Evolutionary conservation across 164 flowering plant species (phyloP), one percentile per base, ranked within the genome.

Genomic region (Dillenia turbinata): DNA sequence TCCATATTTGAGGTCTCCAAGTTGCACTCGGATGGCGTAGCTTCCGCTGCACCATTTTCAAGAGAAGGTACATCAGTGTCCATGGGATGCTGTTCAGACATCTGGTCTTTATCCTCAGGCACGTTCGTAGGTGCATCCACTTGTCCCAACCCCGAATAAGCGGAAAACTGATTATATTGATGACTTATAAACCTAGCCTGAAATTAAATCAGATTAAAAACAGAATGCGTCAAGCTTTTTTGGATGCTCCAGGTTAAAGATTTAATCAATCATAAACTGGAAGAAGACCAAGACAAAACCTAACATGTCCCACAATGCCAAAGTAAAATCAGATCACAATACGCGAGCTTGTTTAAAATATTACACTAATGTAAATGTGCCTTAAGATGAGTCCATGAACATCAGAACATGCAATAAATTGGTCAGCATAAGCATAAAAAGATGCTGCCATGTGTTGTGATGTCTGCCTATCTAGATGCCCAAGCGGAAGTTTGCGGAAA

Each of bases 171-270:
- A 54, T 67, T 52, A 50, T 1, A 62, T 12, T 62, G 70, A 59
- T 63, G 61, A 63, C 47, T 60, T 71, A 67, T 64, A 10, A 60
- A 9, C 45, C 71, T 66, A 63, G 69, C 81, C 81, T 78, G 68
- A 47, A 50, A 64, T 16, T 44, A 69, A 55, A 26, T 26, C 33
- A 26, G 33, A 26, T 26, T 26, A 26, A 26, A 26, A 26, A 26
- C 33, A 26, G 33, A 26, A 26, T 26, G 33, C 5, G 4, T 26
- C 33, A 26, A 26, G 33, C 33, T 26, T 26, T 26, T 26, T 26
- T 26, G 2, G 4, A 26, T 26, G 11, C 17, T 14, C 9, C n/a
- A 43, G 51, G 3, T 48, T 14, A 12, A 10, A 14, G 43, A 60
- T 60, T 9, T 24, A 49, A 17, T 49, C 33, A 46, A 9, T 44